Evolutionary conservation across 2,329 filamentous ascomycete genomes (phyloP).

Genomic region (Pseudocercospora pini-densiflorae): DNA sequence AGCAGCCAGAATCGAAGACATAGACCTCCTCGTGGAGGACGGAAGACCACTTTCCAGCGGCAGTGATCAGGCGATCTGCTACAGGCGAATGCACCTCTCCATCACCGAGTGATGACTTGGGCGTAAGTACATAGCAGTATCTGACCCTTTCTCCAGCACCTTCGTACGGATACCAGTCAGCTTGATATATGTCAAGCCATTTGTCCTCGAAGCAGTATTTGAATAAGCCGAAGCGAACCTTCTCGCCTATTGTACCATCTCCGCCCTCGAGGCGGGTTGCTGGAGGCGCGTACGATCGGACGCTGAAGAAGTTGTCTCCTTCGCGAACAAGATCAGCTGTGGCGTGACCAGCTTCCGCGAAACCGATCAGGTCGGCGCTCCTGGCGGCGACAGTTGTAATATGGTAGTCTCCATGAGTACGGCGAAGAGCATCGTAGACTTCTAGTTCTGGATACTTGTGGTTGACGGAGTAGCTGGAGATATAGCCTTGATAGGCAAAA

Average conservation of each 20-base stretch:
- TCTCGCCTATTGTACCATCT: conserved; percentile 43
- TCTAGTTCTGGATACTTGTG: conserved; percentile 19
- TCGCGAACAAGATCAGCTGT: conserved; percentile 43
- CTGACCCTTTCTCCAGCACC: conserved; percentile 3
- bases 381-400: conserved; percentile 15
- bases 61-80: conserved; percentile 44
- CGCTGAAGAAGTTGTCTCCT: conserved; percentile 39
- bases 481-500: conserved; percentile 17
- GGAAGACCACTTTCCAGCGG: conserved; percentile 45
- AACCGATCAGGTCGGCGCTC: conserved; percentile 42
- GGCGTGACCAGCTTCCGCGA: conserved; percentile 48
- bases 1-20: conserved; percentile 49
- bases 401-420: conserved; percentile 18
- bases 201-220: conserved; percentile 46
- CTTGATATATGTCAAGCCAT: conserved; percentile 45
- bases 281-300: conserved; percentile 42
- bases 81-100: conserved; percentile 33
- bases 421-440: conserved; percentile 20
- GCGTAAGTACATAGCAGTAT: conserved; percentile 27
- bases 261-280: conserved; percentile 41
- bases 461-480: conserved; percentile 11
- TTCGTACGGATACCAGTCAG: conserved; percentile 36
- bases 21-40: conserved; percentile 49
- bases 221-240: conserved; percentile 47
- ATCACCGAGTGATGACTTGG: conserved; percentile 4